A percentile compares a stretch with the other conserved stretches of the same genome.
Conservation (phyloP, 169 alveolate genomes). For the Plasmodium billcollinsi region DNA sequence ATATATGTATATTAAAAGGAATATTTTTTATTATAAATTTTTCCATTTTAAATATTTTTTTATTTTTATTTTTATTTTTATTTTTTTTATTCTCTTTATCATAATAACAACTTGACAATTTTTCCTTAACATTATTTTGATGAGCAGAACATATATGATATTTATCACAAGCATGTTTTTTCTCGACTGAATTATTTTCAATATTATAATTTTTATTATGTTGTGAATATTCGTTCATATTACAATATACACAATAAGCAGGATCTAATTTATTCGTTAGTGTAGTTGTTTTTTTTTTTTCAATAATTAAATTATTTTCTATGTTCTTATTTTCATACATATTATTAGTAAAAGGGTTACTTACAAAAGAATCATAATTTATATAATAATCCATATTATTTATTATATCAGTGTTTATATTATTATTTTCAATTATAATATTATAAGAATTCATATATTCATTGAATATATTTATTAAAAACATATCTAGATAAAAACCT, state of each 20-base stretch:
- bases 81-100: background rate
- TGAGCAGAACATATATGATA: background rate
- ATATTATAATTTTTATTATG: background rate
- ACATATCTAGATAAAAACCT: constrained; percentile 31
- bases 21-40: constrained; percentile 4
- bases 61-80: background rate
- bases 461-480: background rate
- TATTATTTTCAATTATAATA: too few relatives aligned
- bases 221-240: too few relatives aligned
- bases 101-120: background rate
- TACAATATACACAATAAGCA: too few relatives aligned
- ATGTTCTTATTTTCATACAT: too few relatives aligned
- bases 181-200: background rate
- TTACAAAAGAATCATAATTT: too few relatives aligned
- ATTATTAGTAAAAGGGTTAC: too few relatives aligned
- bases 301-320: too few relatives aligned
- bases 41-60: background rate
- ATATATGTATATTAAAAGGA: constrained; percentile 13
- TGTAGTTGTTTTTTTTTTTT: too few relatives aligned
- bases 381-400: too few relatives aligned
- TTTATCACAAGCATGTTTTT: background rate
- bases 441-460: constrained; percentile 3
- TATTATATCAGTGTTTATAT: too few relatives aligned
- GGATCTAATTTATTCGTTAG: too few relatives aligned
- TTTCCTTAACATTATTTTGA: background rate